phyloP scores from a whole-genome alignment of 2,329 filamentous ascomycete genomes.

The Aspergillus awamori region DNA sequence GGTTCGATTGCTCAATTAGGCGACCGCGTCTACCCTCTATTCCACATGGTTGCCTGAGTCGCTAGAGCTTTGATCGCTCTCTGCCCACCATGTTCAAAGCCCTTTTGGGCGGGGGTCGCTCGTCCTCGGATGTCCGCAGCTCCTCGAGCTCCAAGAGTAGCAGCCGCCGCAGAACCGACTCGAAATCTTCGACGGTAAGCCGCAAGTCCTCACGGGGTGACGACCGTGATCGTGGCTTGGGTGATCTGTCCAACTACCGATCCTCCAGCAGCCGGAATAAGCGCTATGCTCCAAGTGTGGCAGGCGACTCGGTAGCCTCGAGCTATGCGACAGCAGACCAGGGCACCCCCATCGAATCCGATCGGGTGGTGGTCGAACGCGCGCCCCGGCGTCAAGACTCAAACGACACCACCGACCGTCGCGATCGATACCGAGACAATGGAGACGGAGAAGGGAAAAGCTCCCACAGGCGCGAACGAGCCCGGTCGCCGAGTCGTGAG shows the following conservation, averaged over 20 bases:
- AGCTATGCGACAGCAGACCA: slow-evolving; percentile 46
- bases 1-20: not conserved
- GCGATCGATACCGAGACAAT: slow-evolving; percentile 24
- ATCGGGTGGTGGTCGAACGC: slow-evolving; percentile 35
- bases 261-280: slow-evolving; percentile 29
- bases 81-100: slow-evolving; percentile 44
- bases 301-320: slow-evolving; percentile 38
- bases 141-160: slow-evolving; percentile 36
- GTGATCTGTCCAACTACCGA: slow-evolving; percentile 35
- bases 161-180: slow-evolving; percentile 36
- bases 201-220: slow-evolving; percentile 50
- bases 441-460: slow-evolving; percentile 22
- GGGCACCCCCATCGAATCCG: slow-evolving; percentile 30
- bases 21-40: slow-evolving; percentile 8
- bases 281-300: slow-evolving; percentile 31
- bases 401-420: slow-evolving; percentile 25
- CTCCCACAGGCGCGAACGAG: slow-evolving; percentile 28
- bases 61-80: slow-evolving; percentile 28
- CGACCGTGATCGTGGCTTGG: slow-evolving; percentile 49
- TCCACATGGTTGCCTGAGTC: slow-evolving; percentile 34
- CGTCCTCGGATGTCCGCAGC: slow-evolving; percentile 38
- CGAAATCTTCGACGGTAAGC: slow-evolving; percentile 37
- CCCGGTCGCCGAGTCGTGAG: slow-evolving; percentile 33
- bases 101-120: slow-evolving; percentile 42
- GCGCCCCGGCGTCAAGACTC: slow-evolving; percentile 31